Evolutionary conservation across 768 basidiomycete genomes (phyloP).

Genomic region (Pulveroboletus ravenelii): DNA sequence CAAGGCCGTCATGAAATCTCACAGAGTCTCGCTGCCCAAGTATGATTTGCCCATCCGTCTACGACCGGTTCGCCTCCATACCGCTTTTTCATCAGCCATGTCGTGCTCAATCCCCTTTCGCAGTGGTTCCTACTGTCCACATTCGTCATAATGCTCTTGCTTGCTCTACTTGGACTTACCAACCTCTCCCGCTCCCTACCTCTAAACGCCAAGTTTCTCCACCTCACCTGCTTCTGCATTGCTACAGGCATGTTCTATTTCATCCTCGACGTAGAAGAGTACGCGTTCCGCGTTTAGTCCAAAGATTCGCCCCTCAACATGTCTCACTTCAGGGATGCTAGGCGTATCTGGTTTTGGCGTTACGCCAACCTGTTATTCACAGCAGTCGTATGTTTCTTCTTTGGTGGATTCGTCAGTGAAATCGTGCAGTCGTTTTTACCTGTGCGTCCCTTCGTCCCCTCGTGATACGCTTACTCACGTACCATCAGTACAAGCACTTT

Average conservation of each 20-base stretch:
- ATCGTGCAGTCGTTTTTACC: conserved; percentile 76
- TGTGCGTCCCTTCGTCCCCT: conserved; percentile 34
- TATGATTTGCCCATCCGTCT: conserved; percentile 69
- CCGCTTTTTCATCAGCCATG: background rate
- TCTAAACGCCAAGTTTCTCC: conserved; percentile 74
- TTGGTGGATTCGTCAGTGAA: conserved; percentile 79
- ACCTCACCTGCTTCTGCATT: conserved; percentile 69
- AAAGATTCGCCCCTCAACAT: background rate
- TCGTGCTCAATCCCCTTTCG: conserved; percentile 6
- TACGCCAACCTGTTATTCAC: conserved; percentile 68
- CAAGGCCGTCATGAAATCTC: conserved; percentile 69
- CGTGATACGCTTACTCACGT: conserved; percentile 1
- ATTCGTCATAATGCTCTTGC: conserved; percentile 55
- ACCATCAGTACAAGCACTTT: conserved; percentile 60
- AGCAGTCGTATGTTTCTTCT: conserved; percentile 64
- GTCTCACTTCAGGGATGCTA: conserved; percentile 50
- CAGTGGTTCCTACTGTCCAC: conserved; percentile 85
- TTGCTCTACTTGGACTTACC: conserved; percentile 77
- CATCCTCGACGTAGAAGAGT: conserved; percentile 87
- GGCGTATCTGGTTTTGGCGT: conserved; percentile 87
- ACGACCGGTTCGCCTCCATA: conserved; percentile 50
- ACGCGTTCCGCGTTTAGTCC: conserved; percentile 24
- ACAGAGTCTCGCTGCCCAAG: conserved; percentile 56
- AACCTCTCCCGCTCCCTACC: conserved; percentile 60
- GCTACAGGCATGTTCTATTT: conserved; percentile 84